These are phyloP conservation scores for Blastobotrys illinoisensis DNA, from an alignment of 1,139 yeast genomes.

Conservation along the genomic window DNA sequence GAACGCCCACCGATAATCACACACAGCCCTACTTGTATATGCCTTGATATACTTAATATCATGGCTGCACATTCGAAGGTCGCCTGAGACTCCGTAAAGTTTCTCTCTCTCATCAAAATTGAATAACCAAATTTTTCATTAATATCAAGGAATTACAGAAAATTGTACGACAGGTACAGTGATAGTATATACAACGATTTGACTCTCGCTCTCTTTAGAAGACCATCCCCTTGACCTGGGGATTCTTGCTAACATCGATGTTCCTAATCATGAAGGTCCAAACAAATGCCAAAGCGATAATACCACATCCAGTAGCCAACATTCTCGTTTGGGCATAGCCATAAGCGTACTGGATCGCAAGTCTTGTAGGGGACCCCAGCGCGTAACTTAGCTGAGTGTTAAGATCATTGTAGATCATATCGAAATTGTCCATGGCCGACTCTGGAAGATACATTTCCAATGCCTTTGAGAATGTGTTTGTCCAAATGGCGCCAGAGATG, in stretches of 20 bases:
- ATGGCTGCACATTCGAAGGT: too few species aligned
- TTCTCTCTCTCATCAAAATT: too few species aligned
- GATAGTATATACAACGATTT: too few species aligned
- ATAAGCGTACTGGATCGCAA: constrained; percentile 15
- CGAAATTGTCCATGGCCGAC: constrained; percentile 6
- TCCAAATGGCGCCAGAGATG: constrained; percentile 31
- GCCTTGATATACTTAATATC: too few species aligned
- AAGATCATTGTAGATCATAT: constrained; percentile 12
- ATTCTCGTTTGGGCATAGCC: constrained; percentile 16
- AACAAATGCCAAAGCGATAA: constrained; percentile 11
- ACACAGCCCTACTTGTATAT: too few species aligned
- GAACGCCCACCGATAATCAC: too few species aligned
- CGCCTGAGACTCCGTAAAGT: too few species aligned
- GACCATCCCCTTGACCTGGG: constrained; percentile 11
- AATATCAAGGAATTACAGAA: too few species aligned
- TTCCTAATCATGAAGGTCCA: constrained; percentile 11
- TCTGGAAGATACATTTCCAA: constrained; percentile 18
- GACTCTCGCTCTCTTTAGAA: constrained; percentile 3
- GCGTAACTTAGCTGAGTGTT: constrained; percentile 13
- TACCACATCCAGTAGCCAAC: constrained; percentile 14
- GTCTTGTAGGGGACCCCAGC: constrained; percentile 12
- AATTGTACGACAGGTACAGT: too few species aligned
- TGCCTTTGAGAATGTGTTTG: constrained; percentile 23
- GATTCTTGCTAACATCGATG: constrained; percentile 11
- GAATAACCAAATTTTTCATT: too few species aligned